Conservation (phyloP, 768 basidiomycete genomes). For the Cyathus striatus region DNA sequence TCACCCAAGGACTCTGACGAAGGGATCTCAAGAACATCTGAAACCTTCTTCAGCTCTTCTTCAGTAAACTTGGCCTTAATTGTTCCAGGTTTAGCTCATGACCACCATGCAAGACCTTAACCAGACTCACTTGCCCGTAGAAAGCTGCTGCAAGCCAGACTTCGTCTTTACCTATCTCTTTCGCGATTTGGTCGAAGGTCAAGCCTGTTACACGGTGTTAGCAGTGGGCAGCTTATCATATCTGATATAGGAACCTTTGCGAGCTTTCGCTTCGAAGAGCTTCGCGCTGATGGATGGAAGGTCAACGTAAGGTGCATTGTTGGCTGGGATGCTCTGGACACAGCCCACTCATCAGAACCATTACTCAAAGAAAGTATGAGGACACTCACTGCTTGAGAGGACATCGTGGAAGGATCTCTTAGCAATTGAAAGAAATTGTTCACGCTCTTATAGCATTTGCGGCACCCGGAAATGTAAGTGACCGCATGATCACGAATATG, state of each 20-base stretch:
- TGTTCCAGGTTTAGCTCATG: not conserved
- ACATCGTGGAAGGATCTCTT: conserved; percentile 25
- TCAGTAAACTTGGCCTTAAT: conserved; percentile 60
- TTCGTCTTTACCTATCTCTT: conserved; percentile 66
- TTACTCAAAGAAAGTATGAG: not conserved
- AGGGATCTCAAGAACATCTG: conserved; percentile 42
- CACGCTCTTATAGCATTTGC: too few species aligned
- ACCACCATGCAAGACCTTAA: not conserved
- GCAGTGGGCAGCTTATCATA: too few species aligned
- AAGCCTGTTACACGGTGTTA: conserved; percentile 38
- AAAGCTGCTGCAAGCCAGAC: conserved; percentile 81
- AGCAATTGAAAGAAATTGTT: conserved; percentile 3
- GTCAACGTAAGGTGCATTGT: conserved; percentile 38
- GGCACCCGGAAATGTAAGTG: conserved; percentile 3
- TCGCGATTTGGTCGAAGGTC: conserved; percentile 66
- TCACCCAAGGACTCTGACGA: conserved; percentile 30
- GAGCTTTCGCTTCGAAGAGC: conserved; percentile 64
- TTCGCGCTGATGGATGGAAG: conserved; percentile 44
- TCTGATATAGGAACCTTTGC: conserved; percentile 41
- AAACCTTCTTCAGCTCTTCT: conserved; percentile 54
- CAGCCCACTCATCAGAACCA: not conserved
- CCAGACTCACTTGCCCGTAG: conserved; percentile 61
- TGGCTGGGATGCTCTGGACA: conserved; percentile 34
- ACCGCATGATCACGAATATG: not conserved
- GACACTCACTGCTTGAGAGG: conserved; percentile 30